Conservation (phyloP, 2,329 filamentous ascomycete species). For the Talaromyces sp. region DNA sequence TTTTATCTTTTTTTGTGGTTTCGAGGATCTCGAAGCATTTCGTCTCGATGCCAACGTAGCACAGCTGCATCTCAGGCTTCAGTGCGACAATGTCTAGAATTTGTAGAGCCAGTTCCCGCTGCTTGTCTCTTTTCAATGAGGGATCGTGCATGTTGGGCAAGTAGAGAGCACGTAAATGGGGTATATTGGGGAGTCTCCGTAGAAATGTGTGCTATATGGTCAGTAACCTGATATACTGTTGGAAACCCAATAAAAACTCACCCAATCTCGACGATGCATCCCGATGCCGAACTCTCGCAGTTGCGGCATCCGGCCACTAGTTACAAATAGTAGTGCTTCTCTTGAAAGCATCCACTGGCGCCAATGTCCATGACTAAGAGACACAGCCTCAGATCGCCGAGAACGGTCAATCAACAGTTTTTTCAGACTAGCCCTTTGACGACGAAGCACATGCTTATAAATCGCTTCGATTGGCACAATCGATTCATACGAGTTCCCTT, state of each 20-base stretch:
- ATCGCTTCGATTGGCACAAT: slow-evolving; percentile 63
- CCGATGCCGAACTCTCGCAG: slow-evolving; percentile 66
- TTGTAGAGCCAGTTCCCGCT: slow-evolving; percentile 67
- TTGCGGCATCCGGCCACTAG: slow-evolving; percentile 67
- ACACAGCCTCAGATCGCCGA: slow-evolving; percentile 43
- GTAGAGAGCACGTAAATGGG: slow-evolving; percentile 65
- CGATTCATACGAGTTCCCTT: slow-evolving; percentile 51
- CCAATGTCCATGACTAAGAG: slow-evolving; percentile 47
- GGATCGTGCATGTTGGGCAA: slow-evolving; percentile 63
- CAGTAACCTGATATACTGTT: slow-evolving; percentile 1
- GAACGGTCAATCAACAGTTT: slow-evolving; percentile 71
- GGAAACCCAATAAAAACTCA: slow-evolving; percentile 28
- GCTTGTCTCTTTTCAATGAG: slow-evolving; percentile 46
- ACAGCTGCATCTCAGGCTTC: slow-evolving; percentile 68
- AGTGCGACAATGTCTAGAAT: slow-evolving; percentile 73
- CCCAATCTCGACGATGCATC: slow-evolving; percentile 73
- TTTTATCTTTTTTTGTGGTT: slow-evolving; percentile 35
- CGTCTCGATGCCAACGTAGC: slow-evolving; percentile 67
- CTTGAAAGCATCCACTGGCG: slow-evolving; percentile 64
- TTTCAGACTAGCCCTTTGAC: slow-evolving; percentile 64
- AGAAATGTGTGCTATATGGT: slow-evolving; percentile 65
- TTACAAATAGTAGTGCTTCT: slow-evolving; percentile 66
- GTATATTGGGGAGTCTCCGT: slow-evolving; percentile 64
- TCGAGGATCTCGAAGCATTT: slow-evolving; percentile 83
- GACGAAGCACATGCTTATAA: slow-evolving; percentile 62